Conservation (phyloP, 2,329 filamentous ascomycete genomes). For the Coniella vitis region DNA sequence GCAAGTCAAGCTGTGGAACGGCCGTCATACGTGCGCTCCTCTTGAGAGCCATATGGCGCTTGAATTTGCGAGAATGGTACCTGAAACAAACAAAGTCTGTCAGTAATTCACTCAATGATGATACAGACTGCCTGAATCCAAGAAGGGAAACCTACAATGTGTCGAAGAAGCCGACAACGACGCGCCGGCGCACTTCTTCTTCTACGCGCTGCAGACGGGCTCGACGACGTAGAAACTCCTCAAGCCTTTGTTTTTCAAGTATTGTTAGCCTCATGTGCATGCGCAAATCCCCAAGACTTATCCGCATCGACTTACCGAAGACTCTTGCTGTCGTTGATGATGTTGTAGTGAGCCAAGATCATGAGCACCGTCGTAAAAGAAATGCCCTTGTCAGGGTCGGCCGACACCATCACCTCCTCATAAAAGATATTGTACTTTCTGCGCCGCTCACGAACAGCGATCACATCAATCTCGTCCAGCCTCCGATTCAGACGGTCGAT, state of each 20-base stretch:
- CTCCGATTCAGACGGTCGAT: conserved; percentile 68
- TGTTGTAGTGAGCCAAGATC: conserved; percentile 96
- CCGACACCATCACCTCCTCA: conserved; percentile 90
- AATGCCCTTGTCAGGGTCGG: conserved; percentile 83
- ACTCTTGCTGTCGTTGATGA: conserved; percentile 97
- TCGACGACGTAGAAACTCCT: conserved; percentile 88
- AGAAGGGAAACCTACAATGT: conserved; percentile 55
- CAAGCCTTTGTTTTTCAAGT: conserved; percentile 52
- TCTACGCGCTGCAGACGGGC: conserved; percentile 89
- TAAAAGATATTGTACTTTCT: conserved; percentile 89
- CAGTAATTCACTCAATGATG: background rate
- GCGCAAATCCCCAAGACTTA: background rate
- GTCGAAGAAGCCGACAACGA: conserved; percentile 93
- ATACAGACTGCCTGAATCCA: background rate
- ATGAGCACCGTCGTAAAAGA: conserved; percentile 88
- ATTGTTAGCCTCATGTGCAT: conserved; percentile 24
- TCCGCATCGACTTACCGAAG: conserved; percentile 52
- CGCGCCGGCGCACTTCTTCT: conserved; percentile 83
- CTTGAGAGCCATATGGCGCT: conserved; percentile 65
- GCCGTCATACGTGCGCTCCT: conserved; percentile 68
- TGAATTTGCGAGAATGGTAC: conserved; percentile 80
- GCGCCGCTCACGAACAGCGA: conserved; percentile 67
- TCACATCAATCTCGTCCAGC: conserved; percentile 65
- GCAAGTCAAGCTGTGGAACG: conserved; percentile 74
- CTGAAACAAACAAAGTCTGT: conserved; percentile 30